These are phyloP conservation scores for Podila epigama DNA, from an alignment of 192 early-diverging fungal genomes.

Conservation along the genomic window DNA sequence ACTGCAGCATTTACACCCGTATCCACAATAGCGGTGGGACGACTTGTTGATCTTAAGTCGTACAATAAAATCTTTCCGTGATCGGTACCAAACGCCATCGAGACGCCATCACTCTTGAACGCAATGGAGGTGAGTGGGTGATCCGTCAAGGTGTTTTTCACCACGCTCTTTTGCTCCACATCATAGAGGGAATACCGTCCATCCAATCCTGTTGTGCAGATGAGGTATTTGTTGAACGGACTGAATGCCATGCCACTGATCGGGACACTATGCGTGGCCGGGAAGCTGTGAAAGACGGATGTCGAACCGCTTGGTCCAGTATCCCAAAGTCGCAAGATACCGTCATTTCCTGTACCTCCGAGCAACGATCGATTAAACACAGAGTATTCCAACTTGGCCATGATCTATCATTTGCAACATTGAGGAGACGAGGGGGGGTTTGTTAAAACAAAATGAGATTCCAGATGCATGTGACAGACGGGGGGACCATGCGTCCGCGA, in stretches of 20 bases:
- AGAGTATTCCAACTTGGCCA: conserved; percentile 45
- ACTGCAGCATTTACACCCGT: conserved; percentile 30
- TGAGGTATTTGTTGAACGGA: conserved; percentile 49
- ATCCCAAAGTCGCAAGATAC: conserved; percentile 52
- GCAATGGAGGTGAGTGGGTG: conserved; percentile 44
- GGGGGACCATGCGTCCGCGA: no score
- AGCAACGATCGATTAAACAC: conserved; percentile 46
- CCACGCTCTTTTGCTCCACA: conserved; percentile 47
- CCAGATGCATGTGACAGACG: no score
- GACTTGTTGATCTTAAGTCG: conserved; percentile 46
- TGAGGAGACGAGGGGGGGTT: neutral
- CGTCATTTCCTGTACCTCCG: conserved; percentile 50
- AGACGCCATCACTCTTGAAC: conserved; percentile 51
- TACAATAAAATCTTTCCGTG: conserved; percentile 54
- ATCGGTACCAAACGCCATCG: conserved; percentile 50
- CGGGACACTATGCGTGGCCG: conserved; percentile 31
- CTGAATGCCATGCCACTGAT: conserved; percentile 55
- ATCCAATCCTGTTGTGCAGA: conserved; percentile 51
- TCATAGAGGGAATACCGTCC: conserved; percentile 51
- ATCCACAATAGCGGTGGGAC: conserved; percentile 41
- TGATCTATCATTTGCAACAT: conserved; percentile 5
- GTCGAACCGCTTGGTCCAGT: conserved; percentile 28
- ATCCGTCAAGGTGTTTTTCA: conserved; percentile 48
- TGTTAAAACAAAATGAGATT: neutral
- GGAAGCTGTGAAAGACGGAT: conserved; percentile 47